A percentile compares a stretch with the other conserved stretches of the same genome.
Evolutionary conservation across 331 rosid species (phyloP).

Genomic region (Phaseolus coccineus): DNA sequence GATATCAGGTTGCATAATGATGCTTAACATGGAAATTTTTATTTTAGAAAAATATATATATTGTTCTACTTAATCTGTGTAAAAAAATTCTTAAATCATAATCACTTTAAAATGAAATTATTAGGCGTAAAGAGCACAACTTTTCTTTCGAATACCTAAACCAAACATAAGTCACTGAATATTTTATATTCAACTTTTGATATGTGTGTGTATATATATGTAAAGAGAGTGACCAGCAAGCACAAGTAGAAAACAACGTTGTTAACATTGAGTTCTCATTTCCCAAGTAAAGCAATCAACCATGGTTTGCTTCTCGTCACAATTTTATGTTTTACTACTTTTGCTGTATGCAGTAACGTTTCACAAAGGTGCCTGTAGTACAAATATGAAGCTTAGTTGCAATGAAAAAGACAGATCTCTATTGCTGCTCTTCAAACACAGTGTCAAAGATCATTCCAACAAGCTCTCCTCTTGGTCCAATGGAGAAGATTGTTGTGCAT

Average conservation of each 20-base stretch:
- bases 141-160: no score
- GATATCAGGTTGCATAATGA: no score
- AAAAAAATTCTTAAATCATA: no score
- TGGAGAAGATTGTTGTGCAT: neutral
- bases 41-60: no score
- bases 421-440: neutral
- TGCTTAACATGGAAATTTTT: no score
- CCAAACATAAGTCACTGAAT: no score
- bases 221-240: no score
- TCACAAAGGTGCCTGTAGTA: neutral
- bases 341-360: neutral
- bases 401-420: neutral
- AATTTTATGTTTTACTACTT: neutral
- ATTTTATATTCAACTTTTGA: no score
- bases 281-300: neutral
- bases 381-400: neutral
- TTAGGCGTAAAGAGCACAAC: no score
- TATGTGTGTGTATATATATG: no score
- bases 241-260: neutral
- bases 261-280: neutral
- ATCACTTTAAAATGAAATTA: no score
- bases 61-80: no score
- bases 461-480: neutral
- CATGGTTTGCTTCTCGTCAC: neutral
- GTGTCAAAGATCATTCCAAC: neutral